These are phyloP conservation scores for Nakazawaea ishiwadae DNA, from an alignment of 805 yeast genomes.

Conservation along the genomic window DNA sequence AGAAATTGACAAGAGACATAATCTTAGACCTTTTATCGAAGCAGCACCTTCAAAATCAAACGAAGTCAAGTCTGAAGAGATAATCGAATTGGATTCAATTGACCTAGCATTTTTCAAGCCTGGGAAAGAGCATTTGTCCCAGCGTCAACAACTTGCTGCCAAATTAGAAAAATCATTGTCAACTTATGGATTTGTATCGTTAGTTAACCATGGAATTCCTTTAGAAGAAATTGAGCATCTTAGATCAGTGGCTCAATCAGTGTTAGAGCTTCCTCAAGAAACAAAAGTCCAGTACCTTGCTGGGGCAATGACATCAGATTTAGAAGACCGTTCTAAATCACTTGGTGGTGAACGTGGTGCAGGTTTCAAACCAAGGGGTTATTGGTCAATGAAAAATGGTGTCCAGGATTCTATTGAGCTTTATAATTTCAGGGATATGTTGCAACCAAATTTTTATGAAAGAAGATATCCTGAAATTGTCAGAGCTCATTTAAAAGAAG, in stretches of 20 bases:
- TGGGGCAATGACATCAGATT: constrained; percentile 30
- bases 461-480: constrained; percentile 36
- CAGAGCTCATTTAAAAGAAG: constrained; percentile 32
- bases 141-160: constrained; percentile 29
- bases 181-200: constrained; percentile 39
- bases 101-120: constrained; percentile 32
- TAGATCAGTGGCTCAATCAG: constrained; percentile 35
- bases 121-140: constrained; percentile 29
- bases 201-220: constrained; percentile 36
- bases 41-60: constrained; percentile 18
- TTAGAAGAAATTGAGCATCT: constrained; percentile 28
- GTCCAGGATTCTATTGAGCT: constrained; percentile 38
- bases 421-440: constrained; percentile 37
- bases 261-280: constrained; percentile 35
- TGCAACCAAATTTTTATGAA: constrained; percentile 27
- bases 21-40: constrained; percentile 25
- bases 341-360: constrained; percentile 42
- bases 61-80: neutral
- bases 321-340: constrained; percentile 21
- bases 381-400: constrained; percentile 41
- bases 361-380: constrained; percentile 44
- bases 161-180: constrained; percentile 35
- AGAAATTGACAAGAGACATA: constrained; percentile 21
- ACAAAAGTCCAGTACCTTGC: constrained; percentile 33
- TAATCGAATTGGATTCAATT: neutral